phyloP scores from a whole-genome alignment of 2,329 filamentous ascomycete species.

The Aspergillus quadrilineatus region DNA sequence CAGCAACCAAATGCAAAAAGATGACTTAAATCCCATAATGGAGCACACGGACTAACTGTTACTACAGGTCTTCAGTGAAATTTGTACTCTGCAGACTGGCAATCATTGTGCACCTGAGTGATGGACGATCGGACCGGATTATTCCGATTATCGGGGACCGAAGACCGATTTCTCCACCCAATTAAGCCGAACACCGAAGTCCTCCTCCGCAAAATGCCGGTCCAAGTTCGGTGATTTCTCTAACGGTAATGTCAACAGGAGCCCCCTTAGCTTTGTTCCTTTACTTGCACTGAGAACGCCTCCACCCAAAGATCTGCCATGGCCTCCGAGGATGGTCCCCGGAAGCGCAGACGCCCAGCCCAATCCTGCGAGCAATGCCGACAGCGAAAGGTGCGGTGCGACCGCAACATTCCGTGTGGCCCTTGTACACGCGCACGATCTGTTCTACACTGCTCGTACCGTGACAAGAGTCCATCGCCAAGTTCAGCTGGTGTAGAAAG shows the following conservation, averaged over 20 bases:
- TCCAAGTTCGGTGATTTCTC: background rate
- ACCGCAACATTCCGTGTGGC: constrained; percentile 28
- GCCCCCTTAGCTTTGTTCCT: no score
- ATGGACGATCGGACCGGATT: background rate
- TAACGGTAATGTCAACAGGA: no score
- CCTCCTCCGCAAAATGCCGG: background rate
- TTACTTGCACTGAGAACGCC: no score
- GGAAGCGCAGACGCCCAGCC: constrained; percentile 30
- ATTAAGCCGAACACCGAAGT: background rate
- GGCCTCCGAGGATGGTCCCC: constrained; percentile 3
- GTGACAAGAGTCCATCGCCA: constrained; percentile 1
- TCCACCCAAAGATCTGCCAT: background rate
- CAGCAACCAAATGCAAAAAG: no score
- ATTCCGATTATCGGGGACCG: background rate
- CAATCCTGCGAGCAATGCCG: constrained; percentile 32
- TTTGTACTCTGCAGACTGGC: no score
- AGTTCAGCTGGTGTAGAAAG: background rate
- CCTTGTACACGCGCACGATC: constrained; percentile 25
- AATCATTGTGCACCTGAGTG: no score
- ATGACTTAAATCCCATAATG: no score
- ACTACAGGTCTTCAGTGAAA: no score
- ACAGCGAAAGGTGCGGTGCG: constrained; percentile 31
- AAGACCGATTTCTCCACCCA: background rate
- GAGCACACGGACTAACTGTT: no score
- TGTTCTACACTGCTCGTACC: constrained; percentile 26